phyloP scores from a whole-genome alignment of 1,284 basidiomycete species.

The Malassezia slooffiae region DNA sequence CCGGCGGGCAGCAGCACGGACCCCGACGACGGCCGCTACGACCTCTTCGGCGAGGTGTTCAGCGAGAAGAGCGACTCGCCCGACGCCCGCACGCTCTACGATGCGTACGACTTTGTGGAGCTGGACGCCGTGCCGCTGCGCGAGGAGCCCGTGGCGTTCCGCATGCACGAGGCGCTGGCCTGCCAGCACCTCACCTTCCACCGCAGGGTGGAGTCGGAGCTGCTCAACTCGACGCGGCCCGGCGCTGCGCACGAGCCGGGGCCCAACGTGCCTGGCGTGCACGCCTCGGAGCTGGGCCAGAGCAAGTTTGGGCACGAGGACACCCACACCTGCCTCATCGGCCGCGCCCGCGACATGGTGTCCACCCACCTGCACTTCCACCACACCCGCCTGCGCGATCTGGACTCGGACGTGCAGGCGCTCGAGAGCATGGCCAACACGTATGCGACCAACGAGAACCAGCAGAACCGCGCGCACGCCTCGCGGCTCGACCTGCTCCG shows the following conservation, averaged over 20 bases:
- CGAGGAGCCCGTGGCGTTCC: constrained; percentile 50
- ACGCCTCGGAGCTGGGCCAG: constrained; percentile 18
- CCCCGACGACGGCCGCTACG: constrained; percentile 45
- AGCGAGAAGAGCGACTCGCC: constrained; percentile 54
- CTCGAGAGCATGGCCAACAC: neutral
- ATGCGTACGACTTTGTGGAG: constrained; percentile 74
- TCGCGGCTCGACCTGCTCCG: neutral
- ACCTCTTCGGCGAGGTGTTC: constrained; percentile 73
- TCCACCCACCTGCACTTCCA: constrained; percentile 50
- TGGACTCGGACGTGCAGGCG: constrained; percentile 25
- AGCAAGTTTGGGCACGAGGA: constrained; percentile 78
- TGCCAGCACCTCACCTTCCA: constrained; percentile 76
- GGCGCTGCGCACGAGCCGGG: neutral
- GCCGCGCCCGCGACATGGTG: constrained; percentile 49
- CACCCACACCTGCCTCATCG: constrained; percentile 66
- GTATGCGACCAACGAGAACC: neutral
- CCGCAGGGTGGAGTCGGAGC: constrained; percentile 51
- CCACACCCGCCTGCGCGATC: constrained; percentile 49
- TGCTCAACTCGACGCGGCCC: neutral
- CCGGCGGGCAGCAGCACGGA: constrained; percentile 13
- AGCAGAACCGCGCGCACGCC: too few relatives aligned
- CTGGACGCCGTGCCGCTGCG: constrained; percentile 54
- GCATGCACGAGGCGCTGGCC: constrained; percentile 59
- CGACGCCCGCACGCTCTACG: constrained; percentile 44
- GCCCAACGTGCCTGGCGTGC: neutral